phyloP scores from a whole-genome alignment of 352 stramenopile genomes.

The Blastocystis hominis region DNA sequence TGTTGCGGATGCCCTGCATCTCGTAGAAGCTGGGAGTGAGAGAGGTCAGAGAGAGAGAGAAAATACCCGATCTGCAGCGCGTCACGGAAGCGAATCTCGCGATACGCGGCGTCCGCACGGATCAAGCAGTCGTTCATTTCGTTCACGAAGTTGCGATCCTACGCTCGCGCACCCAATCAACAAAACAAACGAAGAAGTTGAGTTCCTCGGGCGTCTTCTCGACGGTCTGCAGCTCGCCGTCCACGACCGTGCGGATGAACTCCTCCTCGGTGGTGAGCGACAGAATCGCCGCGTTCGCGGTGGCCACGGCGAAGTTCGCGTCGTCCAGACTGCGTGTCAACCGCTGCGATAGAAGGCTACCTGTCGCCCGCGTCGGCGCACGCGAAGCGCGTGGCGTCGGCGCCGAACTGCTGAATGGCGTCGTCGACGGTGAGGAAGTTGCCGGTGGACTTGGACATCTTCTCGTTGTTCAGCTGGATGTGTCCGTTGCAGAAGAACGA shows the following conservation, averaged over 20 bases:
- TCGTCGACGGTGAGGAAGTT: slow-evolving; percentile 99
- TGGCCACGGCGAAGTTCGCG: slow-evolving; percentile 93
- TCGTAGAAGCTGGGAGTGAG: slow-evolving; percentile 80
- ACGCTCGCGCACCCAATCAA: slow-evolving; percentile 60
- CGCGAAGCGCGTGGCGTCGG: slow-evolving; percentile 89
- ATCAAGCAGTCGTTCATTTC: slow-evolving; percentile 70
- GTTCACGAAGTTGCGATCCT: slow-evolving; percentile 59
- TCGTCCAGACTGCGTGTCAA: slow-evolving; percentile 78
- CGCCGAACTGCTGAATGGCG: slow-evolving; percentile 83
- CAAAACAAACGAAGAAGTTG: slow-evolving; percentile 14
- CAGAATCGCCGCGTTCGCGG: slow-evolving; percentile 89
- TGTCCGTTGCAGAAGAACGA: slow-evolving; percentile 97
- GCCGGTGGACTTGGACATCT: slow-evolving; percentile 98
- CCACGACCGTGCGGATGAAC: slow-evolving; percentile 84
- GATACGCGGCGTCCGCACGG: slow-evolving; percentile 71
- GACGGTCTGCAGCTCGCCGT: slow-evolving; percentile 71
- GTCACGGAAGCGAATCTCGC: slow-evolving; percentile 84
- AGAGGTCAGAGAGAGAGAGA: not conserved
- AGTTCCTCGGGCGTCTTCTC: slow-evolving; percentile 62
- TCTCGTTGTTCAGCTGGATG: slow-evolving; percentile 82
- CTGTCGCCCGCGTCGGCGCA: slow-evolving; percentile 91
- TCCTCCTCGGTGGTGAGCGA: slow-evolving; percentile 89
- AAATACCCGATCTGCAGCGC: slow-evolving; percentile 78
- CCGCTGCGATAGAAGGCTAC: not conserved
- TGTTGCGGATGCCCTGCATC: slow-evolving; percentile 89